These are phyloP conservation scores for Debaryomyces psychrophilus DNA, from an alignment of 1,139 yeast species.

Conservation along the genomic window DNA sequence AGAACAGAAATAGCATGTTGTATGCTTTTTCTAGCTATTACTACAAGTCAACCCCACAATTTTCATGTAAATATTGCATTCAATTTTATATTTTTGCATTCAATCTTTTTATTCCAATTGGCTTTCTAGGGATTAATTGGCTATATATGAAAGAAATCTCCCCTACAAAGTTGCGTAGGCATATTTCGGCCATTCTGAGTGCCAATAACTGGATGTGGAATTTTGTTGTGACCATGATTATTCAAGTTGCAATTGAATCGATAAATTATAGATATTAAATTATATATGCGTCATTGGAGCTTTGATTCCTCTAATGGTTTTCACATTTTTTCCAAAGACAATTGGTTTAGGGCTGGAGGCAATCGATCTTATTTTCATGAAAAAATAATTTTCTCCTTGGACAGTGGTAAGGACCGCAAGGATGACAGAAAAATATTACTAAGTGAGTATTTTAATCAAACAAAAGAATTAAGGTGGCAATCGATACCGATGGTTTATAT, in stretches of 20 bases:
- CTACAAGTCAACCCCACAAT: not conserved
- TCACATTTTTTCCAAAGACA: constrained; percentile 1
- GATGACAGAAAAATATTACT: not conserved
- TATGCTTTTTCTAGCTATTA: not conserved
- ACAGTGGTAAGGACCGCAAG: not conserved
- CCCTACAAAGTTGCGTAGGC: not conserved
- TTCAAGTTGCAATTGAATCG: not conserved
- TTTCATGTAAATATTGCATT: not conserved
- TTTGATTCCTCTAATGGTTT: not conserved
- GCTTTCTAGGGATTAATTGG: constrained; percentile 1
- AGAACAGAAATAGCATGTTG: not conserved
- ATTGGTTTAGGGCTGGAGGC: constrained; percentile 2
- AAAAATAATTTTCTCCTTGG: not conserved
- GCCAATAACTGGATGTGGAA: constrained; percentile 5
- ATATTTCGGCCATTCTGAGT: not conserved
- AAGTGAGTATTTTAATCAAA: not conserved
- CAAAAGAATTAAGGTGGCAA: not conserved
- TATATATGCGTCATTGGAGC: constrained; percentile 3
- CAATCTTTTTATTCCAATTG: constrained; percentile 3
- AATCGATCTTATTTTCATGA: not conserved
- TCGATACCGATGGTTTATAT: not conserved
- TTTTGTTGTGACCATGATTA: not conserved
- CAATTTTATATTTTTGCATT: not conserved
- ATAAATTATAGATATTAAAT: not conserved
- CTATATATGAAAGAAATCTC: not conserved